Evolutionary conservation across 1,139 yeast genomes (phyloP).

Genomic region (Arxiozyma telluris): DNA sequence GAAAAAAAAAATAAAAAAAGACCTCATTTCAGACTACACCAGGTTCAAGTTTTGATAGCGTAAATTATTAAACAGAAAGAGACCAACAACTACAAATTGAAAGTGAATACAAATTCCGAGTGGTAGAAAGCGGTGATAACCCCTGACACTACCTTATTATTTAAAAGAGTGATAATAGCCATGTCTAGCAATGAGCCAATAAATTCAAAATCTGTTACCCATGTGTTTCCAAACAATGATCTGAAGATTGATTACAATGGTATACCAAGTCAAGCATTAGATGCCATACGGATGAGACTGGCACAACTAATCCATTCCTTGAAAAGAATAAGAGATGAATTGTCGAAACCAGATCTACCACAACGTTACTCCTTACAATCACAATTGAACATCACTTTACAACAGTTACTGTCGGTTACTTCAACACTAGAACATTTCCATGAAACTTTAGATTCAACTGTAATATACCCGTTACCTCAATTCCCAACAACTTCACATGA

Average conservation of each 20-base stretch:
- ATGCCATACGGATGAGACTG: constrained; percentile 49
- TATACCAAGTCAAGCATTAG: constrained; percentile 52
- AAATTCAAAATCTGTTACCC: constrained; percentile 7
- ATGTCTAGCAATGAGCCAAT: not conserved
- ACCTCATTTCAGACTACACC: not conserved
- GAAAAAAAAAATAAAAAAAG: too few species aligned
- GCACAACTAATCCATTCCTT: constrained; percentile 46
- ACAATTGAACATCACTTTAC: constrained; percentile 72
- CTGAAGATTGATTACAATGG: constrained; percentile 29
- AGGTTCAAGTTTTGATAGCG: not conserved
- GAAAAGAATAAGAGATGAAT: constrained; percentile 37
- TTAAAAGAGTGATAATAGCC: not conserved
- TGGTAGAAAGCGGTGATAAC: not conserved
- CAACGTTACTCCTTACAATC: constrained; percentile 50
- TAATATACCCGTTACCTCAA: constrained; percentile 70
- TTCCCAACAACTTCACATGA: constrained; percentile 84
- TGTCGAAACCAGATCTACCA: constrained; percentile 32
- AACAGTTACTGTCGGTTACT: constrained; percentile 71
- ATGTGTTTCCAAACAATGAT: constrained; percentile 13
- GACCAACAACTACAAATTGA: not conserved
- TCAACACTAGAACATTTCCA: constrained; percentile 55
- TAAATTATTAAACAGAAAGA: not conserved
- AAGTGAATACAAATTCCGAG: not conserved
- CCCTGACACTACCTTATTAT: not conserved
- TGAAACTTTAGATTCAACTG: constrained; percentile 53